A percentile compares a stretch with the other conserved stretches of the same genome.
phyloP scores from a whole-genome alignment of 2,329 filamentous ascomycete genomes.

The Fusarium foetens region DNA sequence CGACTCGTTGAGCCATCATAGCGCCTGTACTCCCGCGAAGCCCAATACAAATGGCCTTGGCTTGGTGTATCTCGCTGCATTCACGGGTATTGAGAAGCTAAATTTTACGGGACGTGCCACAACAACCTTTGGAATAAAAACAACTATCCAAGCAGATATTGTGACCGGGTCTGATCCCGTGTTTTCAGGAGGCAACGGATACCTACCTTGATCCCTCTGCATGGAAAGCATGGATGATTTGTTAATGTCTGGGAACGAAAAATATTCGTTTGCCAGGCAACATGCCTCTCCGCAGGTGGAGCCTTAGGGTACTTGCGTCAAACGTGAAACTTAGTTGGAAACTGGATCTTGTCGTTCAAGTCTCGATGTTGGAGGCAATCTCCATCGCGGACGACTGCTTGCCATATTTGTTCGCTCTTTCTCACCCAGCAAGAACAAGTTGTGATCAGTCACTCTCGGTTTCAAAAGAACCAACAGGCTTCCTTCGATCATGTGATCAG shows the following conservation, averaged over 20 bases:
- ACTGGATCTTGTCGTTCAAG: constrained; percentile 12
- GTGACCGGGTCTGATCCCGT: neutral
- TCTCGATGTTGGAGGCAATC: constrained; percentile 5
- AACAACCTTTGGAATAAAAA: neutral
- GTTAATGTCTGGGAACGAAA: neutral
- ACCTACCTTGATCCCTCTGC: constrained; percentile 19
- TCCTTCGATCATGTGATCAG: constrained; percentile 43
- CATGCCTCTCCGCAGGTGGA: constrained; percentile 13
- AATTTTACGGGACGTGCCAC: neutral
- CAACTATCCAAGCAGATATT: neutral
- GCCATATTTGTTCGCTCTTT: constrained; percentile 9
- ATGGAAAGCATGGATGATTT: constrained; percentile 5
- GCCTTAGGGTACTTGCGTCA: constrained; percentile 16
- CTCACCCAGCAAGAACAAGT: constrained; percentile 11
- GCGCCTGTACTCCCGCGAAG: neutral
- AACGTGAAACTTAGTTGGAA: constrained; percentile 20
- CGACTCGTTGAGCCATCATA: neutral
- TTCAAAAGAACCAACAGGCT: constrained; percentile 25
- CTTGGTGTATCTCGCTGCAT: neutral
- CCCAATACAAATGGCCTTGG: neutral
- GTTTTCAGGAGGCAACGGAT: constrained; percentile 18
- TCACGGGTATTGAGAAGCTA: neutral
- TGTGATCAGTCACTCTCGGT: constrained; percentile 36
- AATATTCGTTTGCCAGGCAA: constrained; percentile 4
- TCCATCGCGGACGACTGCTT: constrained; percentile 13